These are phyloP conservation scores for Daldinia sp. DNA, from an alignment of 2,329 filamentous ascomycete species.

Conservation along the genomic window DNA sequence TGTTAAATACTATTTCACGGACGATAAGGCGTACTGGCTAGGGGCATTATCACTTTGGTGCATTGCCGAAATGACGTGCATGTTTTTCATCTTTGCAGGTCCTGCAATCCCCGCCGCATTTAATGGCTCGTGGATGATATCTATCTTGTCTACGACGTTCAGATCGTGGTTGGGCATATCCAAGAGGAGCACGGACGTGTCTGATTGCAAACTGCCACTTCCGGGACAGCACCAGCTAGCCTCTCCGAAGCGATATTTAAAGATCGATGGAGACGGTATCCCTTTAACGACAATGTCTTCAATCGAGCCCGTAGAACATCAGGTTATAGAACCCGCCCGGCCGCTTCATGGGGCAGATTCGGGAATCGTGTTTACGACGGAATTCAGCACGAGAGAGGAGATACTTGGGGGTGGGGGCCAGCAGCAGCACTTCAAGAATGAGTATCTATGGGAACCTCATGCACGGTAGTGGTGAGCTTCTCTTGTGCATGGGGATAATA, in stretches of 20 bases:
- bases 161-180: background rate
- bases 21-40: conserved; percentile 18
- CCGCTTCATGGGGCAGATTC: background rate
- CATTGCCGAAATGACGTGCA: conserved; percentile 22
- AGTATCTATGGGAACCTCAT: background rate
- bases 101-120: background rate
- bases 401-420: background rate
- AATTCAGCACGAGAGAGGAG: background rate
- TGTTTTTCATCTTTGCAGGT: conserved; percentile 12
- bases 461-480: background rate
- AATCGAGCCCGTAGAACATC: background rate
- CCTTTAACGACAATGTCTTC: background rate
- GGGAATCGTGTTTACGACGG: background rate
- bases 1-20: conserved; percentile 5
- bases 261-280: background rate
- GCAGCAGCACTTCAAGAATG: background rate
- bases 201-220: background rate
- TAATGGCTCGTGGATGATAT: background rate
- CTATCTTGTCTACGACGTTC: background rate
- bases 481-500: background rate
- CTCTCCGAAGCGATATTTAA: background rate
- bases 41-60: conserved; percentile 10
- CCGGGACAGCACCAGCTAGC: background rate
- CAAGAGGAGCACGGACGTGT: background rate
- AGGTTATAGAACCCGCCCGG: background rate